phyloP scores from a whole-genome alignment of 2,329 filamentous ascomycete genomes.

The Leptographium galeiforme region DNA sequence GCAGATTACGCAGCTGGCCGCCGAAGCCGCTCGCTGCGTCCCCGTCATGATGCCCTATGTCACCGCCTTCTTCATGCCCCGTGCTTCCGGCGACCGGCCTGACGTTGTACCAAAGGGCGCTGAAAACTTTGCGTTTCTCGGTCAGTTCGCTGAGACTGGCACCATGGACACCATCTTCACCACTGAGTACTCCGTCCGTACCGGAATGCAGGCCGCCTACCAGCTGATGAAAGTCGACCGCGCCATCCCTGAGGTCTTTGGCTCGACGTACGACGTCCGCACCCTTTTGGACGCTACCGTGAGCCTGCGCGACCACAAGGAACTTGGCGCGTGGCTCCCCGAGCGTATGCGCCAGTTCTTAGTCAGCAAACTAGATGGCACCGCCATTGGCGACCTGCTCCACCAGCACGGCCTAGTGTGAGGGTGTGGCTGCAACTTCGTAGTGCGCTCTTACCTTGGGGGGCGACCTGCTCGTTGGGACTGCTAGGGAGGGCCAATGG shows the following conservation, averaged over 20 bases:
- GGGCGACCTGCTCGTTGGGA: no score
- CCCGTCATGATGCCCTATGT: constrained; percentile 27
- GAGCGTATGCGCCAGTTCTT: constrained; percentile 9
- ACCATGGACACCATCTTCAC: constrained; percentile 23
- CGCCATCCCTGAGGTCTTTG: constrained; percentile 17
- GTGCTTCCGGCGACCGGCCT: constrained; percentile 22
- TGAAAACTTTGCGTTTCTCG: constrained; percentile 24
- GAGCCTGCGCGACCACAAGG: constrained; percentile 12
- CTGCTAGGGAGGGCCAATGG: no score
- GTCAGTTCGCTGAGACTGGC: constrained; percentile 26
- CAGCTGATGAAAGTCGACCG: constrained; percentile 15
- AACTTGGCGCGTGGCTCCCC: constrained; percentile 11
- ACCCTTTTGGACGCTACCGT: constrained; percentile 13
- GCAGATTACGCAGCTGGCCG: constrained; percentile 14
- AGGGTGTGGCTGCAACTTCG: background rate
- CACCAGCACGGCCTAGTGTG: constrained; percentile 11
- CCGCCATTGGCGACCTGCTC: constrained; percentile 9
- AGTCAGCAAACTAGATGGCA: constrained; percentile 8
- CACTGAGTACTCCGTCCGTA: constrained; percentile 23
- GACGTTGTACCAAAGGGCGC: constrained; percentile 22
- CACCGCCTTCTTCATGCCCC: constrained; percentile 22
- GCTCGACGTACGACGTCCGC: constrained; percentile 15
- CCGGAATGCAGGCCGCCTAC: constrained; percentile 23
- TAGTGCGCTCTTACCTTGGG: no score
- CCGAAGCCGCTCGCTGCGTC: constrained; percentile 17